Percentiles rank a stretch among this genome's conserved stretches.
Evolutionary conservation across 441 rosid species (phyloP).

Genomic region (Gossypium gossypioides): DNA sequence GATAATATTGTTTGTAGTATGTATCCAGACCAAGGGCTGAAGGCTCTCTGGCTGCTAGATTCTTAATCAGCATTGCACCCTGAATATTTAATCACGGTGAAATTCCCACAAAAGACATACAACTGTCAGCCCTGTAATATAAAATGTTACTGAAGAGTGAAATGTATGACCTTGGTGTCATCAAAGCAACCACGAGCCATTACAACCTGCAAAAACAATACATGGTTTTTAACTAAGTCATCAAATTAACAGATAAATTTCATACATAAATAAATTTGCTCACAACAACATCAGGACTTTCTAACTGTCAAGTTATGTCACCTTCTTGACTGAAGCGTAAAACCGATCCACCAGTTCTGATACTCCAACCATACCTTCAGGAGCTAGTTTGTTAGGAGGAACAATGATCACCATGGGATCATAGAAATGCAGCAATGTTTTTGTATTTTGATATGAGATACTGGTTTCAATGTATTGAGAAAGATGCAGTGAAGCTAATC

Average conservation of each 20-base stretch:
- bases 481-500: slow-evolving; percentile 83
- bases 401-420: slow-evolving; percentile 75
- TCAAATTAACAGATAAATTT: slow-evolving; percentile 8
- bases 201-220: slow-evolving; percentile 47
- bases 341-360: slow-evolving; percentile 68
- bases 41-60: slow-evolving; percentile 79
- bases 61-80: slow-evolving; percentile 82
- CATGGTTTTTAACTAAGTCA: slow-evolving; percentile 7
- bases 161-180: slow-evolving; percentile 72
- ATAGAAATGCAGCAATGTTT: slow-evolving; percentile 73
- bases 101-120: slow-evolving; percentile 12
- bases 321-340: slow-evolving; percentile 69
- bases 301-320: slow-evolving; percentile 16
- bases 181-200: slow-evolving; percentile 89
- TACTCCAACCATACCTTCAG: slow-evolving; percentile 91
- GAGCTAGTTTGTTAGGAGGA: slow-evolving; percentile 74
- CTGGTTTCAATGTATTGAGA: slow-evolving; percentile 97
- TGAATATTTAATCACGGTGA: slow-evolving; percentile 24
- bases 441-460: slow-evolving; percentile 85
- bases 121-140: slow-evolving; percentile 17
- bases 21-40: slow-evolving; percentile 85
- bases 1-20: slow-evolving; percentile 94
- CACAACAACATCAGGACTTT: neutral
- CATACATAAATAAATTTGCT: neutral
- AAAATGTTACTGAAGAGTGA: slow-evolving; percentile 5